Evolutionary conservation across 2,329 filamentous ascomycete genomes (phyloP), one percentile per base, ranked within the genome.

Genomic region (Alternaria arborescens): DNA sequence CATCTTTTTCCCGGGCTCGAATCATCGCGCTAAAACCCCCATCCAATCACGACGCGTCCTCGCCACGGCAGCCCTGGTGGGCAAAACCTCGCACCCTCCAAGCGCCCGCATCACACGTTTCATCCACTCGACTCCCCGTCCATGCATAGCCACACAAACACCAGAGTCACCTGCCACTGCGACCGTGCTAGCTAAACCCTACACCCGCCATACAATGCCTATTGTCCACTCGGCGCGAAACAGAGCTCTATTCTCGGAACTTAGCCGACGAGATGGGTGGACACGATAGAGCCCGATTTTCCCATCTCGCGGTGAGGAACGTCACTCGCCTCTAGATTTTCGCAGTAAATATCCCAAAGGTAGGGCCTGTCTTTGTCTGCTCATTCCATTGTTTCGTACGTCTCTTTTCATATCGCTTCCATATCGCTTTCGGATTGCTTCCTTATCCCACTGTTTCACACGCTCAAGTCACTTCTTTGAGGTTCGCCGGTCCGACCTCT

Each of bases 191-290:
- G 63, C 41, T 26, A 8, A 28, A 38, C 53, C 38, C 58, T 52
- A 56, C 58, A 59, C 47, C 53, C 50, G 28, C 67, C 68, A 66
- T 63, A 66, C 62, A 69, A 56, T 65, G 60, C 43, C 69, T 73
- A 60, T 58, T 66, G 60, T 71, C 75, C 75, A 77, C 62, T 76
- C 72, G 70, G 70, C 72, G 75, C 71, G 62, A 75, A 67, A 44
- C 20, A 51, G 54, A 50, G 18, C 64, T 65, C 73, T 73, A 73
- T 75, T 72, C 72, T 61, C 62, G 74, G 73, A 71, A 61, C 71
- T 55, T 60, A 53, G 55, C 22, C 61, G 55, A 52, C 58, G 51
- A 51, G 24, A 66, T 59, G 60, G 55, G 60, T 65, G 58, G 61
- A 58, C 61, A 51, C 44, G 41, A 64, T 44, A 54, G 58, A 42